phyloP scores from a whole-genome alignment of 75 land plant species.

The Pseudotsuga menziesii region DNA sequence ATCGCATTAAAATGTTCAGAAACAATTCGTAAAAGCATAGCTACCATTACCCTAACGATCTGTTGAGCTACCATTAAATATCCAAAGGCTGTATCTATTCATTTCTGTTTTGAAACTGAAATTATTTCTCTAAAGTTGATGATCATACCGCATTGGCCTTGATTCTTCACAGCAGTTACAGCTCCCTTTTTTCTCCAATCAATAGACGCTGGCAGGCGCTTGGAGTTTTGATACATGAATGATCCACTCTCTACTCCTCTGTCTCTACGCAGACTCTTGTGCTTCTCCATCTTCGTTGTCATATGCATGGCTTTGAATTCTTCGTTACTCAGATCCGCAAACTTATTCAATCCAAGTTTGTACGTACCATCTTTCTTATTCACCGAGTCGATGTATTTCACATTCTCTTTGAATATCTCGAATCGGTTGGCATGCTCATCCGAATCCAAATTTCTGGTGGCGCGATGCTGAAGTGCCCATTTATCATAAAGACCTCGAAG shows the following conservation, averaged over 20 bases:
- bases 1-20: too few relatives aligned
- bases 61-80: too few relatives aligned
- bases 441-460: background rate
- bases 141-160: slow-evolving; percentile 37
- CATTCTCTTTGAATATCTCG: slow-evolving; percentile 48
- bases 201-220: slow-evolving; percentile 21
- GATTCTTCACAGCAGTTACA: slow-evolving; percentile 38
- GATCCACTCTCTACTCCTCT: background rate
- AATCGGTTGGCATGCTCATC: slow-evolving; percentile 12
- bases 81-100: too few relatives aligned
- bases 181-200: slow-evolving; percentile 55
- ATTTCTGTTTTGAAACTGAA: too few relatives aligned
- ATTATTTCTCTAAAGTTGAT: background rate
- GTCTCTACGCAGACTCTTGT: background rate
- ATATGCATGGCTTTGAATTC: slow-evolving; percentile 42
- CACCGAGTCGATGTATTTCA: slow-evolving; percentile 38
- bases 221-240: slow-evolving; percentile 4
- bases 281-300: slow-evolving; percentile 14
- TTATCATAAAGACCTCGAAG: background rate
- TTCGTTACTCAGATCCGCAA: slow-evolving; percentile 45
- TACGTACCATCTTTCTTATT: slow-evolving; percentile 36
- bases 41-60: too few relatives aligned
- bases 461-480: background rate
- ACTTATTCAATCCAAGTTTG: slow-evolving; percentile 48
- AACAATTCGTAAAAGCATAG: background rate